These are phyloP conservation scores for Salix arbutifolia DNA, from an alignment of 345 rosid genomes.

Conservation along the genomic window DNA sequence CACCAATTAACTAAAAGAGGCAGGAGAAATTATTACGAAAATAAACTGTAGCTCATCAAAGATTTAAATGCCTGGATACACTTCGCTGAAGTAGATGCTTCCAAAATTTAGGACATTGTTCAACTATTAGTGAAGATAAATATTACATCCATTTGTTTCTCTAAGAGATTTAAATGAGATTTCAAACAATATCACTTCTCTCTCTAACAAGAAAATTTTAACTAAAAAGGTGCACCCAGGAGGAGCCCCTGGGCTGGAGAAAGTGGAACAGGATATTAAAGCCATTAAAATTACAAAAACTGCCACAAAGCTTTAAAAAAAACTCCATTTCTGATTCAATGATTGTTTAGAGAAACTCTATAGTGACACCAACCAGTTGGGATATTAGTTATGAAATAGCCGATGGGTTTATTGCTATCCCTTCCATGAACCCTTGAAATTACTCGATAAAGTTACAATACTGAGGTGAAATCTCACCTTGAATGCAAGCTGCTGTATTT, in stretches of 20 bases:
- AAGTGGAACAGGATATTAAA: not conserved
- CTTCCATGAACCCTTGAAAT: not conserved
- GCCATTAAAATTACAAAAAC: not conserved
- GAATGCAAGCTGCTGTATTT: constrained; percentile 71
- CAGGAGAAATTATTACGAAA: not conserved
- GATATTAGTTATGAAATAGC: not conserved
- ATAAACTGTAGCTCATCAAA: not conserved
- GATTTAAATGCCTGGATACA: not conserved
- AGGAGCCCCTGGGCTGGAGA: not conserved
- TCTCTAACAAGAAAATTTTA: too few species aligned
- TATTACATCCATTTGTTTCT: not conserved
- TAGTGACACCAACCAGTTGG: not conserved
- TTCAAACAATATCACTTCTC: too few species aligned
- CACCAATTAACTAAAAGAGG: not conserved
- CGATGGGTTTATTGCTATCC: not conserved
- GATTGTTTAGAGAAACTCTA: not conserved
- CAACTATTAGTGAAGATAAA: not conserved
- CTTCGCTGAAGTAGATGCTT: not conserved
- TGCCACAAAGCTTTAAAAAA: not conserved
- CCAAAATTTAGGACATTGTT: not conserved
- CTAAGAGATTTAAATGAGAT: too few species aligned
- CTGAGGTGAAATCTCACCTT: constrained; percentile 35
- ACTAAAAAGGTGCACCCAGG: not conserved
- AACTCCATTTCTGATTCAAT: not conserved
- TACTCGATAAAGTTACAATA: not conserved